phyloP scores from a whole-genome alignment of 345 rosid species.

The Salix suchowensis region DNA sequence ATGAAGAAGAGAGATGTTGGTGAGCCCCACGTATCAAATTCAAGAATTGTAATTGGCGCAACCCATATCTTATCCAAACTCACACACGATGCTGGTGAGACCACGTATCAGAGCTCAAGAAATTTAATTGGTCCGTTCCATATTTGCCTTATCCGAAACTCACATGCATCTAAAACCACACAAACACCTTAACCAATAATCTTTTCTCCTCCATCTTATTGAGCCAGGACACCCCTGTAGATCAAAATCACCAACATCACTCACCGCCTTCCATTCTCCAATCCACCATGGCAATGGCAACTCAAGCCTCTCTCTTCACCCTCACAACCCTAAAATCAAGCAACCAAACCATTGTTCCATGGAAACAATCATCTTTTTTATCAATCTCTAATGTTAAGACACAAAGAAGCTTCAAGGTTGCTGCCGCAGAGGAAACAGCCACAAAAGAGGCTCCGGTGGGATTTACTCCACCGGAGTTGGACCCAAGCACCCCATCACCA shows the following conservation, averaged over 20 bases:
- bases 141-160: slow-evolving; percentile 45
- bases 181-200: not conserved
- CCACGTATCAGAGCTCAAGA: slow-evolving; percentile 25
- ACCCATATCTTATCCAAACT: not conserved
- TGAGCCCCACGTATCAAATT: slow-evolving; percentile 29
- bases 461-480: slow-evolving; percentile 76
- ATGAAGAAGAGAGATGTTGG: not conserved
- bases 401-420: slow-evolving; percentile 33
- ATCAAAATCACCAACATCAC: too few relatives aligned
- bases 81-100: slow-evolving; percentile 13
- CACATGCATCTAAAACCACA: slow-evolving; percentile 11
- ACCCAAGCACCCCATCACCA: slow-evolving; percentile 86
- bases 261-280: not conserved
- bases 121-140: slow-evolving; percentile 36
- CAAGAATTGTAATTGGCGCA: slow-evolving; percentile 38
- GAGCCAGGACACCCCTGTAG: not conserved
- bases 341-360: slow-evolving; percentile 36
- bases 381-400: slow-evolving; percentile 2
- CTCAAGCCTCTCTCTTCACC: slow-evolving; percentile 60
- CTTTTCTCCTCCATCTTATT: not conserved
- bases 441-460: slow-evolving; percentile 64
- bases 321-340: slow-evolving; percentile 43
- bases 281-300: slow-evolving; percentile 45
- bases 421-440: slow-evolving; percentile 29
- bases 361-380: slow-evolving; percentile 34